Base-by-base conservation (phyloP, 1,284 basidiomycete species). In the Tranzscheliella williamsii region DNA sequence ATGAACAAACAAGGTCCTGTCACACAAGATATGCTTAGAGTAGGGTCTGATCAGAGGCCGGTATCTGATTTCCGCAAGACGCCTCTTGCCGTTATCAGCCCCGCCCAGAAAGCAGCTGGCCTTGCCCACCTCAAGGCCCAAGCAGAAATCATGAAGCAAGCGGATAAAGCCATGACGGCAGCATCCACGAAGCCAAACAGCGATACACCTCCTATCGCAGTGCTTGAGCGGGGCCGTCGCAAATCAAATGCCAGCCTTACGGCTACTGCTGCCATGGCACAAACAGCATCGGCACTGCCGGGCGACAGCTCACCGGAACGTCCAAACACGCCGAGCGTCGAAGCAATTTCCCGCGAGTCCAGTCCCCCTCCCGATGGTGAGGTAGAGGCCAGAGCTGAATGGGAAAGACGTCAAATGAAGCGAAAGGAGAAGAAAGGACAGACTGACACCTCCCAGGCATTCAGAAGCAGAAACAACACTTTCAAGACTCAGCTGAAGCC, bases 301-400 rank as follows among this genome's bases (percentile, higher is more conserved):
- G 1, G 12, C 13, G 18, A 36, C 11, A 27, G 37, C 9, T 20
- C 40, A 4, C 40, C 37, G 2, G 50, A 60, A 24, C 26, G 48
- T 5, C 30, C 55, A 11, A 38, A 49, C 15, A 51, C 55, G 2
- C 43, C 50, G 2, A 64, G 61, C 30, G 35, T 35, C 12, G 69
- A 71, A 22, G 57, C 60, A 30, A 46, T 45, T 2, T 60, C 65
- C 2, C 45, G 57, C 11, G 70, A 69, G 47, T 53, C 69, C 7
- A 69, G 67, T 36, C 70, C 72, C 21, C 73, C 73, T 16, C 73
- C 72, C 5, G 72, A 74, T 16, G 73, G 73, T 30, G 73, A 75
- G 38, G 56, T 74, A 6, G 73, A 75, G 35, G 73, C 73, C 16
- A 51, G 67, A 22, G 71, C 73, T 21, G 72, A 73, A 30, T 74